Conservation (phyloP, 1,284 basidiomycete species). For the Austroboletus novae-zelandiae region DNA sequence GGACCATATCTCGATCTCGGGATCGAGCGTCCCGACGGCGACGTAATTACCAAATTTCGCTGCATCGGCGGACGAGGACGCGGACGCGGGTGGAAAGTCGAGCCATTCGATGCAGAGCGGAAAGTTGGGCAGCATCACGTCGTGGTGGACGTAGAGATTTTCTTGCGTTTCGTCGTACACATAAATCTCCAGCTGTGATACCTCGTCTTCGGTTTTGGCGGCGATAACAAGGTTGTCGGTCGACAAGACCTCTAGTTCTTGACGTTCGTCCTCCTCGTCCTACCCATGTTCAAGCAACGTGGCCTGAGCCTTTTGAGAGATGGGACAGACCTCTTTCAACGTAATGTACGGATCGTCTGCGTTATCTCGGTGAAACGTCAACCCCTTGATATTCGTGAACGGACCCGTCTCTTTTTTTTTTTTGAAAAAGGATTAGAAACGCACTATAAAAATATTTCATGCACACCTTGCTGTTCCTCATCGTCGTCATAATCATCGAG, state of each 20-base stretch:
- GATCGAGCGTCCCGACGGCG: constrained; percentile 96
- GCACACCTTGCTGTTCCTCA: constrained; percentile 50
- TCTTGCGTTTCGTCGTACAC: constrained; percentile 92
- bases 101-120: constrained; percentile 99
- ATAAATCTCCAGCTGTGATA: constrained; percentile 94
- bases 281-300: constrained; percentile 7
- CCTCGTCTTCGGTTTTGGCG: constrained; percentile 96
- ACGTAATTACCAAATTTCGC: constrained; percentile 82
- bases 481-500: constrained; percentile 93
- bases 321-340: constrained; percentile 74
- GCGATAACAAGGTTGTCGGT: constrained; percentile 91
- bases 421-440: background rate
- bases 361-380: constrained; percentile 90
- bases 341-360: constrained; percentile 98
- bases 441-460: background rate
- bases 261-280: constrained; percentile 79
- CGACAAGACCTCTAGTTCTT: constrained; percentile 88
- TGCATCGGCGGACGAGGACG: constrained; percentile 27
- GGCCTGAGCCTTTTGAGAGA: background rate
- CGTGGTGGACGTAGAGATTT: constrained; percentile 96
- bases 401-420: constrained; percentile 72
- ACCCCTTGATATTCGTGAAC: constrained; percentile 95
- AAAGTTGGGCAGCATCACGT: constrained; percentile 96
- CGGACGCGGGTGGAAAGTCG: constrained; percentile 78
- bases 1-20: constrained; percentile 99